A percentile compares a stretch with the other conserved stretches of the same genome.
phyloP scores from a whole-genome alignment of 208 protist genomes.

The Entamoeba invadens region DNA sequence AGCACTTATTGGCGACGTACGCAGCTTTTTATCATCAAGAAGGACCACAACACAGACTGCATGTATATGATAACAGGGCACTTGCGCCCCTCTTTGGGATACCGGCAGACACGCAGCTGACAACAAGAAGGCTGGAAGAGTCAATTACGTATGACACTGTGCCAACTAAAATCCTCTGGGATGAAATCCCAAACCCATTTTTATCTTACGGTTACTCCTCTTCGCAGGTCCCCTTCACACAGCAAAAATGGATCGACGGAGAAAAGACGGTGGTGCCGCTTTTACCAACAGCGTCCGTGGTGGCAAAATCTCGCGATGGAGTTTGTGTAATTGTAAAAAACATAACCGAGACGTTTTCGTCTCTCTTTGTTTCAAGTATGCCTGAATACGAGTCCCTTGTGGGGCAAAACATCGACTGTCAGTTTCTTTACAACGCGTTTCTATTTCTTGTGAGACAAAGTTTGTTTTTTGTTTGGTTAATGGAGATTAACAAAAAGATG shows the following conservation, averaged over 20 bases:
- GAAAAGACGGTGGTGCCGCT: not conserved
- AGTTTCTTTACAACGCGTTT: not conserved
- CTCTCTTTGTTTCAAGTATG: not conserved
- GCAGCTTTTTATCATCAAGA: not conserved
- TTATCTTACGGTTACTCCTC: not conserved
- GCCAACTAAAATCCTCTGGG: not conserved
- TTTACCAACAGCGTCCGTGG: not conserved
- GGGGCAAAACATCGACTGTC: not conserved
- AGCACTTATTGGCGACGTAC: not conserved
- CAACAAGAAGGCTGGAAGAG: not conserved
- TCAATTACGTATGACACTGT: not conserved
- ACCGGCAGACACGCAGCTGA: not conserved
- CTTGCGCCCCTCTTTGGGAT: not conserved
- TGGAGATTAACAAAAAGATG: too few relatives aligned
- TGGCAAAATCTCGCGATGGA: not conserved
- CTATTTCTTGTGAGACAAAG: not conserved
- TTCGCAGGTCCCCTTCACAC: not conserved
- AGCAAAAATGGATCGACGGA: not conserved
- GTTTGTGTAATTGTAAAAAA: not conserved
- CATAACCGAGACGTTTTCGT: not conserved
- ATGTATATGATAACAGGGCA: not conserved
- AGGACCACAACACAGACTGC: not conserved
- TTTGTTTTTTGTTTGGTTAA: slow-evolving; percentile 1
- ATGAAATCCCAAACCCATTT: not conserved
- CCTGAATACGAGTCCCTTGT: not conserved